These are phyloP conservation scores for Dorcoceras hygrometricum DNA, from an alignment of 257 asterid genomes.

Conservation along the genomic window DNA sequence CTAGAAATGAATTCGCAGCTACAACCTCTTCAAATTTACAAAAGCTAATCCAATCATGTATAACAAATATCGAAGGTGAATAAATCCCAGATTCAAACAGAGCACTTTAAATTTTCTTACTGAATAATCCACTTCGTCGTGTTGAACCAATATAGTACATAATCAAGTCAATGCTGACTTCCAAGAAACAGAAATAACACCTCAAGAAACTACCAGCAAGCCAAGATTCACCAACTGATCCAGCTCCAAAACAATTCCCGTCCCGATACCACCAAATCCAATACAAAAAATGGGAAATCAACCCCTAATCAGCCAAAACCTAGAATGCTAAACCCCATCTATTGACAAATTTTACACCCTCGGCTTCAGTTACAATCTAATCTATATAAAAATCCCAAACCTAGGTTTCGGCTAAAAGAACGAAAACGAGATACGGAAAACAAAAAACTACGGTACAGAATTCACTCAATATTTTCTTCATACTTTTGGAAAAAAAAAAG, in stretches of 20 bases:
- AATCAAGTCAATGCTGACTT: constrained; percentile 30
- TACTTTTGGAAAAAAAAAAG: constrained; percentile 30
- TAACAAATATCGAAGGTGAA: constrained; percentile 9
- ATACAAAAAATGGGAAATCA: constrained; percentile 10
- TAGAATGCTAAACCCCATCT: constrained; percentile 28
- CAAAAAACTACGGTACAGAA: constrained; percentile 31
- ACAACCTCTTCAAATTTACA: constrained; percentile 25
- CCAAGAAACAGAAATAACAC: background rate
- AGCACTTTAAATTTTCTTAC: constrained; percentile 17
- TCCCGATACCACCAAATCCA: constrained; percentile 28
- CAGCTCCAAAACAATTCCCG: constrained; percentile 35
- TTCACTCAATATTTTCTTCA: constrained; percentile 28
- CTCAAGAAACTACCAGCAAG: constrained; percentile 12
- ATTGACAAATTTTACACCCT: constrained; percentile 25
- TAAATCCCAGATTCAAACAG: constrained; percentile 17
- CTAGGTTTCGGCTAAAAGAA: constrained; percentile 37
- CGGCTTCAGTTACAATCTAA: constrained; percentile 31
- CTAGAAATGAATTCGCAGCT: constrained; percentile 33
- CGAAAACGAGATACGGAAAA: constrained; percentile 28
- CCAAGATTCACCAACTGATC: constrained; percentile 36
- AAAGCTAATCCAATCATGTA: constrained; percentile 4
- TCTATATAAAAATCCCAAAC: constrained; percentile 29
- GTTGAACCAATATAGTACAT: constrained; percentile 30
- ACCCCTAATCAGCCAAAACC: constrained; percentile 35
- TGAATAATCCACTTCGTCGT: constrained; percentile 12